phyloP scores from a whole-genome alignment of 768 basidiomycete species.

The Grammothele lineata region DNA sequence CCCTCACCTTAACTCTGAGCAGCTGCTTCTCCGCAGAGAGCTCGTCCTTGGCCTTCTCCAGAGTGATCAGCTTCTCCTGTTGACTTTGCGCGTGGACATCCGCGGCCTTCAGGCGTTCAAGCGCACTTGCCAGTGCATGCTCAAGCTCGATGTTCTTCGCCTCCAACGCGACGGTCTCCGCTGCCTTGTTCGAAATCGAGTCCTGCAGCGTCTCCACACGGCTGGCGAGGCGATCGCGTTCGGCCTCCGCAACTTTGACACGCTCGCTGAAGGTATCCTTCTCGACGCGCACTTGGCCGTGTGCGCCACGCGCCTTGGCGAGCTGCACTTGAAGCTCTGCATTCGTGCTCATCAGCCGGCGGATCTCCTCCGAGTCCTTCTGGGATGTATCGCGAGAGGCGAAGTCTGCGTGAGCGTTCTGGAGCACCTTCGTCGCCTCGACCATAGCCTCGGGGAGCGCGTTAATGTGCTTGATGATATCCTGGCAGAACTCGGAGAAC shows the following conservation, averaged over 20 bases:
- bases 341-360: constrained; percentile 47
- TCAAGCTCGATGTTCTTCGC: constrained; percentile 58
- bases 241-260: constrained; percentile 52
- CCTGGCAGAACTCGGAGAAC: constrained; percentile 46
- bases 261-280: constrained; percentile 72
- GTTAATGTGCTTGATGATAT: constrained; percentile 48
- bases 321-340: constrained; percentile 69
- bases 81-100: constrained; percentile 61
- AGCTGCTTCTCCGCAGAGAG: constrained; percentile 50
- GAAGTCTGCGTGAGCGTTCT: constrained; percentile 60
- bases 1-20: constrained; percentile 58
- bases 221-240: constrained; percentile 55
- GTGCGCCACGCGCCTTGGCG: constrained; percentile 70
- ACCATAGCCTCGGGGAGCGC: constrained; percentile 57
- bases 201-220: constrained; percentile 55
- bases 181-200: constrained; percentile 36
- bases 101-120: constrained; percentile 67
- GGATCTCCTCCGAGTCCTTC: constrained; percentile 68
- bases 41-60: constrained; percentile 61
- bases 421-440: constrained; percentile 48
- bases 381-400: constrained; percentile 52
- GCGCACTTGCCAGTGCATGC: constrained; percentile 67
- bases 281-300: constrained; percentile 78
- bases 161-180: constrained; percentile 45
- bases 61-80: constrained; percentile 53